These are phyloP conservation scores for Pseudogymnoascus sp. DNA, from an alignment of 2,329 filamentous ascomycete species.

Conservation along the genomic window DNA sequence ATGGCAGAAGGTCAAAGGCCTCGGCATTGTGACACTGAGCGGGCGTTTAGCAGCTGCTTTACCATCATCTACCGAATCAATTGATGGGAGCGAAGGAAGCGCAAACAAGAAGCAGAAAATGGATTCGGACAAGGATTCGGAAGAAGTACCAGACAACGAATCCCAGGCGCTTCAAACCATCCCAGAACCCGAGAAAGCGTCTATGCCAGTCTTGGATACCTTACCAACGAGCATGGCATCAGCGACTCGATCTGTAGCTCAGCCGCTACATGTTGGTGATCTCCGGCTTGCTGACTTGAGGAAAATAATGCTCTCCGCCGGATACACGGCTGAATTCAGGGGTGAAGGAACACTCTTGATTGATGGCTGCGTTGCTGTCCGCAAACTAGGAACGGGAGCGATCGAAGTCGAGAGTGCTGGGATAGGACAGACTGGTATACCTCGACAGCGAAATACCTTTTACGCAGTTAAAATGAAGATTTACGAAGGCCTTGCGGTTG, in stretches of 20 bases:
- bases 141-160: constrained; percentile 17
- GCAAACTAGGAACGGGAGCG: constrained; percentile 78
- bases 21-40: constrained; percentile 89
- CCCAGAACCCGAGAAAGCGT: constrained; percentile 13
- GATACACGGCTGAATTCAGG: constrained; percentile 84
- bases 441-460: constrained; percentile 58
- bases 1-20: constrained; percentile 87
- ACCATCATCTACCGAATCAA: constrained; percentile 28
- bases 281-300: constrained; percentile 81
- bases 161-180: constrained; percentile 10
- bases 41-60: constrained; percentile 56
- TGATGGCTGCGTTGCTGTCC: constrained; percentile 78
- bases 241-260: constrained; percentile 67
- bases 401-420: constrained; percentile 82
- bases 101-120: constrained; percentile 36
- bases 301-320: constrained; percentile 71
- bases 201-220: constrained; percentile 35
- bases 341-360: constrained; percentile 89
- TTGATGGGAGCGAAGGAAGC: constrained; percentile 35
- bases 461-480: constrained; percentile 85
- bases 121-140: constrained; percentile 29
- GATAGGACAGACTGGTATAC: constrained; percentile 33
- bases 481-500: constrained; percentile 88
- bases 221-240: constrained; percentile 56
- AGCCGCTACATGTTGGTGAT: constrained; percentile 91